A percentile compares a stretch with the other conserved stretches of the same genome.
Evolutionary conservation across 345 rosid species (phyloP).

Genomic region (Syzygium jambos): DNA sequence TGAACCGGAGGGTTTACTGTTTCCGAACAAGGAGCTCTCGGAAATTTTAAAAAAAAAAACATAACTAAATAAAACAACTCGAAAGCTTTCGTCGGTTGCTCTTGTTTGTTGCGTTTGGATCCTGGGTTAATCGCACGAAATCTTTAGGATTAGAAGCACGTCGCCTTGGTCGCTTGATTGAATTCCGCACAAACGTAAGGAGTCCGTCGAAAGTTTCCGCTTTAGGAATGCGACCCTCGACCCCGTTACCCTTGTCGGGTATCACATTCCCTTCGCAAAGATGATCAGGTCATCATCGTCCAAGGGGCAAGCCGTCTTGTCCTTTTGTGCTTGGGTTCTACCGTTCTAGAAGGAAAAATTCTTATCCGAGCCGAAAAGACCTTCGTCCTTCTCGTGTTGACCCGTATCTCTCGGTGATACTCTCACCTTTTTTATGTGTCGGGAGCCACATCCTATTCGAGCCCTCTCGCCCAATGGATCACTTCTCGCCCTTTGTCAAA

Average conservation of each 20-base stretch:
- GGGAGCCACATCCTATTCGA: background rate
- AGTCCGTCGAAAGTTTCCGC: background rate
- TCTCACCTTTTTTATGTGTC: rapidly evolving
- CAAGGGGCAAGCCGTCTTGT: background rate
- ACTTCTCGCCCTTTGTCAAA: background rate
- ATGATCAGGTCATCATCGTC: background rate
- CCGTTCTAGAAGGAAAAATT: background rate
- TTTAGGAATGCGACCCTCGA: background rate
- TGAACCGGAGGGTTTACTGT: background rate
- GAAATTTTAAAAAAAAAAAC: background rate
- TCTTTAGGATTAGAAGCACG: background rate
- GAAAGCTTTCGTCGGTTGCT: background rate
- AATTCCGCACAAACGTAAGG: background rate
- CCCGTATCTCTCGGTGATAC: background rate
- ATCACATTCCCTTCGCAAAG: background rate
- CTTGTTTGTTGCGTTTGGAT: background rate
- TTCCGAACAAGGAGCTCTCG: background rate
- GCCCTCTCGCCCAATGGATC: background rate
- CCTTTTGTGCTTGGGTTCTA: background rate
- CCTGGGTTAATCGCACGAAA: too few relatives aligned
- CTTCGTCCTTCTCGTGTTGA: background rate
- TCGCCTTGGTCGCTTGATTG: background rate
- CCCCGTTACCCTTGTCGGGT: background rate
- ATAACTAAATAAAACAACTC: background rate
- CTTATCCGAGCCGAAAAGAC: background rate